Evolutionary conservation across 345 rosid genomes (phyloP).

Genomic region (Kandelia obovata): DNA sequence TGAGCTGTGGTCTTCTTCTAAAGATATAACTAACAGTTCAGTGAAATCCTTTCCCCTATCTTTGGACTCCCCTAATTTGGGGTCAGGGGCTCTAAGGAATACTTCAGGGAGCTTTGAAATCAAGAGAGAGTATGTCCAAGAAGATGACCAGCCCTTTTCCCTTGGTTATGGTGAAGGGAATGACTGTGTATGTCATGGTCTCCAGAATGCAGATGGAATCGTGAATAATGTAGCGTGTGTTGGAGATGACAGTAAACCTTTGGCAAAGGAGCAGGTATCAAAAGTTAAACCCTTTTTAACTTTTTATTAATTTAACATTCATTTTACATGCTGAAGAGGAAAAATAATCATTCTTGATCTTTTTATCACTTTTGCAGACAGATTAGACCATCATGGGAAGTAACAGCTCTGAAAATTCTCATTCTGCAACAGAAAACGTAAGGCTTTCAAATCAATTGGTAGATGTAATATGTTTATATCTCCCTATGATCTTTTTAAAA

Average conservation of each 20-base stretch:
- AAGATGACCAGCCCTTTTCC: slow-evolving; percentile 42
- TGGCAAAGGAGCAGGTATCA: slow-evolving; percentile 52
- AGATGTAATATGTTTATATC: slow-evolving; percentile 32
- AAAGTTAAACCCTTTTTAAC: not conserved
- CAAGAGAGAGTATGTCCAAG: slow-evolving; percentile 49
- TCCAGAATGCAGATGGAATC: slow-evolving; percentile 27
- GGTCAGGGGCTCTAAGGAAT: slow-evolving; percentile 35
- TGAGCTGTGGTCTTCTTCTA: slow-evolving; percentile 75
- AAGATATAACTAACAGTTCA: slow-evolving; percentile 52
- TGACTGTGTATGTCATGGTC: slow-evolving; percentile 40
- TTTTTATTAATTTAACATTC: too few relatives aligned
- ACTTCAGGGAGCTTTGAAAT: slow-evolving; percentile 33
- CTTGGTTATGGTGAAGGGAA: slow-evolving; percentile 36
- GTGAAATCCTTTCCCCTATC: slow-evolving; percentile 44
- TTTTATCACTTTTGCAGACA: slow-evolving; percentile 27
- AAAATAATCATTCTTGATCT: not conserved
- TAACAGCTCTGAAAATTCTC: slow-evolving; percentile 23
- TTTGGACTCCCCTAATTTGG: slow-evolving; percentile 46
- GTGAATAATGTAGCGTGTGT: slow-evolving; percentile 32
- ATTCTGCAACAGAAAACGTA: slow-evolving; percentile 24
- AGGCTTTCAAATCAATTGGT: slow-evolving; percentile 19
- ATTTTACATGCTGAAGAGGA: too few relatives aligned
- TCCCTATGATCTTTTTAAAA: not conserved
- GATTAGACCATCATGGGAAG: slow-evolving; percentile 25
- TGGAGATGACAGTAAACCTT: slow-evolving; percentile 31